Evolutionary conservation across 805 yeast genomes (phyloP), one percentile per base, ranked within the genome.

Genomic region (Candida nitratophila): DNA sequence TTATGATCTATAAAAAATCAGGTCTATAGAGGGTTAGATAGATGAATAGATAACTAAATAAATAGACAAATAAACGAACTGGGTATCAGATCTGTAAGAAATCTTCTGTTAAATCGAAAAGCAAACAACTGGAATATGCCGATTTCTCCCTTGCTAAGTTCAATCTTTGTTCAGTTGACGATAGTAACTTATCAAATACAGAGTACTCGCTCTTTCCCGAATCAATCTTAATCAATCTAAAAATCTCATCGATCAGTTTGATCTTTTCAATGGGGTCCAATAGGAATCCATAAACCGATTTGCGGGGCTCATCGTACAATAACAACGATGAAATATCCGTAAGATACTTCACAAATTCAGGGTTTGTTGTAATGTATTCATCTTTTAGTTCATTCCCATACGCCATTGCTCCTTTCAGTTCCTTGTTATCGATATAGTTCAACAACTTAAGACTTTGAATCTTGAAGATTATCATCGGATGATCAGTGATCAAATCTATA

Each of bases 291-390:
- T 65, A 65, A 29, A 55, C 57, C 4, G 71, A 56, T 4, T 55
- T 46, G 37, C 47, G 45, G 1, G 83, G 82, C 42, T 77, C 65
- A 10, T 70, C 70, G 48, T 71, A 79, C 3, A 83, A 80, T 39
- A 80, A 54, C 26, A 81, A 56, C 3, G 77, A 64, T 8, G 77
- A 74, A 0, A 79, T 64, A 37, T 74, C 72, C 34, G 68, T 64
- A 27, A 81, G 52, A 46, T 64, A 62, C 8, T 61, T 59, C 27
- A 61, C 64, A 35, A 66, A 64, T 1, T 44, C 38, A n/a, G 54
- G 54, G 3, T 59, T 50, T n/a, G 65, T 60, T 3, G 55, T 46
- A 14, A 51, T 54, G 46, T 60, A 73, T 22, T 56, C 47, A 3
- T 51, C 44, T 40, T 65, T 61, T 37, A 76, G 51, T 12, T 52